Conservation (phyloP, 2,329 filamentous ascomycete species). For the Magnaporthiopsis rhizophila region DNA sequence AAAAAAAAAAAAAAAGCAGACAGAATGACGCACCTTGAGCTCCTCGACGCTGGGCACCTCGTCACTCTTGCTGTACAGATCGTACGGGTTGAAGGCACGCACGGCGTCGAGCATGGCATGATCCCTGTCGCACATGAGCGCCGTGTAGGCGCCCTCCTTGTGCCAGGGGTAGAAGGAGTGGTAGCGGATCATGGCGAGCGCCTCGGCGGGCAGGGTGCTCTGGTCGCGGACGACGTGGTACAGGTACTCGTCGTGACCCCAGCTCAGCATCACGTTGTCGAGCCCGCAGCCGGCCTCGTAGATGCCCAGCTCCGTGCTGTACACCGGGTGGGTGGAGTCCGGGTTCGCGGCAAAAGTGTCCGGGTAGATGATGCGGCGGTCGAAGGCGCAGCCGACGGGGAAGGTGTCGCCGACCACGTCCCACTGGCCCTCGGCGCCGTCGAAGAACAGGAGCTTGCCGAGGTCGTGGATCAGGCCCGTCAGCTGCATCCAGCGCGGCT, state of each 20-base stretch:
- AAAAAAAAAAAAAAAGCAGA: neutral
- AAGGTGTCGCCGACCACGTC: slow-evolving; percentile 87
- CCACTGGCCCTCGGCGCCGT: slow-evolving; percentile 82
- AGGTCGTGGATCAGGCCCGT: slow-evolving; percentile 72
- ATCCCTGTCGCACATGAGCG: slow-evolving; percentile 81
- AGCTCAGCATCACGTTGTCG: slow-evolving; percentile 82
- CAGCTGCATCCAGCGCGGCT: slow-evolving; percentile 75
- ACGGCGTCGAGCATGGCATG: slow-evolving; percentile 73
- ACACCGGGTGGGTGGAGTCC: slow-evolving; percentile 62
- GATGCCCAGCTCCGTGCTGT: slow-evolving; percentile 70
- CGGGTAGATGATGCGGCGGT: slow-evolving; percentile 71
- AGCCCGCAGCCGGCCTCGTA: slow-evolving; percentile 73
- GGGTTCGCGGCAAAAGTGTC: slow-evolving; percentile 72
- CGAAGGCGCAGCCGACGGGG: slow-evolving; percentile 68
- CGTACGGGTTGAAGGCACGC: slow-evolving; percentile 83
- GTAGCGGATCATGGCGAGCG: slow-evolving; percentile 86
- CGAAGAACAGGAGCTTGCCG: slow-evolving; percentile 73
- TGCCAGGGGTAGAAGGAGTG: slow-evolving; percentile 95
- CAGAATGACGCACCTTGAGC: slow-evolving; percentile 50
- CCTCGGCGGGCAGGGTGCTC: slow-evolving; percentile 69
- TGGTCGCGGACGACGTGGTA: slow-evolving; percentile 84
- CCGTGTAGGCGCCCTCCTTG: slow-evolving; percentile 66
- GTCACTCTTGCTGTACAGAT: slow-evolving; percentile 87
- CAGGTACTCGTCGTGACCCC: slow-evolving; percentile 84
- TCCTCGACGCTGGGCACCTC: slow-evolving; percentile 67